Conservation (phyloP, 352 stramenopile genomes). For the Globisporangium spinosum region DNA sequence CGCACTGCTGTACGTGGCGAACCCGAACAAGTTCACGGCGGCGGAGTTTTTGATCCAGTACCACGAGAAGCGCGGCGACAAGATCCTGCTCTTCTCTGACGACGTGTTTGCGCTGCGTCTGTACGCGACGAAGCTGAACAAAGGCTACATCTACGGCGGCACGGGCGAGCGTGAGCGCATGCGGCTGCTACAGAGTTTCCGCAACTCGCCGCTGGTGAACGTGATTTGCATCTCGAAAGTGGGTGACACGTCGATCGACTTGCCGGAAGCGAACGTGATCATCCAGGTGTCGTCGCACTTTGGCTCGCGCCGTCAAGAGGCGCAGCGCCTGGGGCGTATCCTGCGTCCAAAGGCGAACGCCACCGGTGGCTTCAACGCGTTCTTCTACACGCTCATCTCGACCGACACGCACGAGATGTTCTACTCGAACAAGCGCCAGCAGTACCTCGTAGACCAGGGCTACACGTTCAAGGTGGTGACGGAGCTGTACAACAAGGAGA, state of each 20-base stretch:
- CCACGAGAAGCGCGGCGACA: conserved; percentile 97
- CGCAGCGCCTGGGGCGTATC: conserved; percentile 98
- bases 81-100: conserved; percentile 99
- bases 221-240: conserved; percentile 93
- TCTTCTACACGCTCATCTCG: conserved; percentile 99
- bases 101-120: conserved; percentile 95
- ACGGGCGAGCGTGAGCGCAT: conserved; percentile 92
- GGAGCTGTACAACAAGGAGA: conserved; percentile 85
- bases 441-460: conserved; percentile 99
- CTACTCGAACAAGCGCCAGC: conserved; percentile 98
- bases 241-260: conserved; percentile 98
- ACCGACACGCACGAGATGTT: conserved; percentile 99
- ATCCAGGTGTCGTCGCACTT: conserved; percentile 99
- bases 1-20: conserved; percentile 98
- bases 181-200: conserved; percentile 83
- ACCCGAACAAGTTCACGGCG: conserved; percentile 97
- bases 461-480: conserved; percentile 99
- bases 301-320: conserved; percentile 98
- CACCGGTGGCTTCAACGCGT: conserved; percentile 98
- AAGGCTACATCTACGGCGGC: conserved; percentile 95
- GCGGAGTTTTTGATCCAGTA: conserved; percentile 96
- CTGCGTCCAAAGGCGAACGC: conserved; percentile 95
- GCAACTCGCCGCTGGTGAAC: conserved; percentile 80
- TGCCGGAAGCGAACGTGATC: conserved; percentile 99
- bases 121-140: conserved; percentile 91